Base-by-base conservation (phyloP, 805 yeast genomes). In the Suhomyces emberorum region DNA sequence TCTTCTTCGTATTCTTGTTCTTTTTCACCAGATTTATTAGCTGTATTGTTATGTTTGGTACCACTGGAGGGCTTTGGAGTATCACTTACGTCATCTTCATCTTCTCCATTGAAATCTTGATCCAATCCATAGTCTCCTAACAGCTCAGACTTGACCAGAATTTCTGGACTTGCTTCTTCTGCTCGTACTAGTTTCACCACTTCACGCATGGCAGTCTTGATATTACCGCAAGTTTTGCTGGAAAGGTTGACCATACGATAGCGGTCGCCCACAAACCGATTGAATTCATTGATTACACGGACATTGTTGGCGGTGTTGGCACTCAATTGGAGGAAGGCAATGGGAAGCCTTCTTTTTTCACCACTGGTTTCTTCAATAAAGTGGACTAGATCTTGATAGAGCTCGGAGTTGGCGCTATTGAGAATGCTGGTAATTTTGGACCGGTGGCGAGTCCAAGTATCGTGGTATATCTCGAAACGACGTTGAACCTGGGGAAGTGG, bases 231-330 rank as follows among this genome's bases (percentile, higher is more conserved):
- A 16, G 44, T 49, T 39, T 62, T 63, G 4, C 65, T 57, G 32
- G 48, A 58, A 31, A 67, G 44, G 23, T 48, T 47, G 12, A 63
- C 52, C 14, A 61, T 37, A 27, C 52, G 54, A 11, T 54, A 38
- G 19, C 23, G 19, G 33, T 31, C 27, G 2, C 18, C 15, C 17
- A 57, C 37, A 34, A 48, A 49, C 10, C 38, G 26, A 15, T 55
- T 49, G 35, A 67, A 60, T 30, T 65, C 70, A n/a, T 61, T 51
- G 17, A 68, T 44, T 9, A 65, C 59, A 16, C 72, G 49, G 28
- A 55, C 44, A 44, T 67, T 68, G 42, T 66, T 67, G 23, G 71
- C 70, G 8, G 61, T 61, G 43, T 68, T 66, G 11, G 71, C 57
- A 19, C 67, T 60, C 34, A 68, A 46, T 40, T 54, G 64, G 14